A percentile compares a stretch with the other conserved stretches of the same genome.
These are phyloP conservation scores for Globisporangium paddicum DNA, from an alignment of 352 stramenopile genomes.

Conservation along the genomic window DNA sequence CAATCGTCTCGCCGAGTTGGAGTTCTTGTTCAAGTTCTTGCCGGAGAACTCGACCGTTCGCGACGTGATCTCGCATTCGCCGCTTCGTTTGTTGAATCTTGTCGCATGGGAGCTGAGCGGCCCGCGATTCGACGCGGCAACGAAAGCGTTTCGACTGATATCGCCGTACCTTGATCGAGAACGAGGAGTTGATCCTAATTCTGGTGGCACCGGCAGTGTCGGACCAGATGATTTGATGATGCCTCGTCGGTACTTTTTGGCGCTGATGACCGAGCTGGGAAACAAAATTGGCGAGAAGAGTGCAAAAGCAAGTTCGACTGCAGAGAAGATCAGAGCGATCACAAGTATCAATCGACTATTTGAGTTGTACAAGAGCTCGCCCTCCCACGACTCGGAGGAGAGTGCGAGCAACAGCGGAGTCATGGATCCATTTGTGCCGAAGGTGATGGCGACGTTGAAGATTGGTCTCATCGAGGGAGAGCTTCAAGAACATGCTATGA, in stretches of 20 bases:
- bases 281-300: slow-evolving; percentile 51
- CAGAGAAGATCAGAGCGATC: slow-evolving; percentile 56
- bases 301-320: slow-evolving; percentile 16
- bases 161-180: slow-evolving; percentile 39
- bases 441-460: slow-evolving; percentile 89
- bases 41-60: slow-evolving; percentile 51
- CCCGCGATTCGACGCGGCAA: slow-evolving; percentile 38
- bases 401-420: slow-evolving; percentile 30
- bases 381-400: slow-evolving; percentile 22
- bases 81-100: slow-evolving; percentile 51
- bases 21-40: slow-evolving; percentile 69
- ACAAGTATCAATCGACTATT: slow-evolving; percentile 74
- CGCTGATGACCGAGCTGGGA: slow-evolving; percentile 78
- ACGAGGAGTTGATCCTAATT: slow-evolving; percentile 15
- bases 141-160: slow-evolving; percentile 52
- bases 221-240: slow-evolving; percentile 39
- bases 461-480: slow-evolving; percentile 52
- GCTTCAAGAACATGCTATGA: slow-evolving; percentile 57
- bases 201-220: slow-evolving; percentile 17
- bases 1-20: slow-evolving; percentile 51
- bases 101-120: slow-evolving; percentile 68
- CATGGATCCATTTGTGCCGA: slow-evolving; percentile 81
- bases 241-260: slow-evolving; percentile 74
- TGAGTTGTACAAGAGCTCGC: slow-evolving; percentile 40
- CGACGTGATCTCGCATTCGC: slow-evolving; percentile 51